A percentile compares a stretch with the other conserved stretches of the same genome.
Conservation (phyloP, 2,329 filamentous ascomycete genomes). For the Coniochaeta ligniaria region DNA sequence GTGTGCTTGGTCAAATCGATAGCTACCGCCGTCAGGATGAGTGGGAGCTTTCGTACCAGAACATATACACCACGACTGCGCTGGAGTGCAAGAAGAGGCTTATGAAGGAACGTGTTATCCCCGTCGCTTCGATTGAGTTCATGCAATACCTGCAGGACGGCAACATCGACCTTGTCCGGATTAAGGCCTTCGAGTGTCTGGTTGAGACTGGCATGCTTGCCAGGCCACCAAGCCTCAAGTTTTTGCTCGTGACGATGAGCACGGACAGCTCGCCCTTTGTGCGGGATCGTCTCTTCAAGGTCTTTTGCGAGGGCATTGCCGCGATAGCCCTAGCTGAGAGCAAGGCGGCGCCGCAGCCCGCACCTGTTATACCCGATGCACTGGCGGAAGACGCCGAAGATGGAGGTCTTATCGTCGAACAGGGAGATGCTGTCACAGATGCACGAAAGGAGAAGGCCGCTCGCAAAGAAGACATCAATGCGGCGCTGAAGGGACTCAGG, state of each 20-base stretch:
- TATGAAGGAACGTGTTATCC: slow-evolving; percentile 58
- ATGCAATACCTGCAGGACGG: slow-evolving; percentile 59
- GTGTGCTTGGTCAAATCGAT: slow-evolving; percentile 56
- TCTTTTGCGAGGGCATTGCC: slow-evolving; percentile 52
- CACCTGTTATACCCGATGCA: slow-evolving; percentile 11
- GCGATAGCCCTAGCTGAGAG: slow-evolving; percentile 51
- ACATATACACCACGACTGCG: slow-evolving; percentile 57
- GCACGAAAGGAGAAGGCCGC: slow-evolving; percentile 38
- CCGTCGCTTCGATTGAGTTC: slow-evolving; percentile 46
- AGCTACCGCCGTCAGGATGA: slow-evolving; percentile 61
- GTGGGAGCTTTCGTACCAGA: slow-evolving; percentile 62
- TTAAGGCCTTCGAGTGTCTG: slow-evolving; percentile 59
- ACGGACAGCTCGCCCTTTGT: slow-evolving; percentile 59
- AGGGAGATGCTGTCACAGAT: slow-evolving; percentile 25
- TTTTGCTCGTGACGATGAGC: slow-evolving; percentile 51
- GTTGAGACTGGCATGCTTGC: slow-evolving; percentile 56
- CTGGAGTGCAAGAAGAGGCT: slow-evolving; percentile 53
- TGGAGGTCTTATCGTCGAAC: slow-evolving; percentile 39
- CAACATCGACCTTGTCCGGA: slow-evolving; percentile 54
- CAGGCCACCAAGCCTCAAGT: slow-evolving; percentile 45
- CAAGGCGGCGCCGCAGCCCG: slow-evolving; percentile 12
- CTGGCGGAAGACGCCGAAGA: slow-evolving; percentile 16
- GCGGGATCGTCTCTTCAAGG: slow-evolving; percentile 51
- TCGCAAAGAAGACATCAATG: slow-evolving; percentile 38
- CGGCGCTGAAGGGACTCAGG: slow-evolving; percentile 39